Percentiles rank a stretch among this genome's conserved stretches.
phyloP scores from a whole-genome alignment of 2,329 filamentous ascomycete genomes.

The Cytospora paraplurivora region DNA sequence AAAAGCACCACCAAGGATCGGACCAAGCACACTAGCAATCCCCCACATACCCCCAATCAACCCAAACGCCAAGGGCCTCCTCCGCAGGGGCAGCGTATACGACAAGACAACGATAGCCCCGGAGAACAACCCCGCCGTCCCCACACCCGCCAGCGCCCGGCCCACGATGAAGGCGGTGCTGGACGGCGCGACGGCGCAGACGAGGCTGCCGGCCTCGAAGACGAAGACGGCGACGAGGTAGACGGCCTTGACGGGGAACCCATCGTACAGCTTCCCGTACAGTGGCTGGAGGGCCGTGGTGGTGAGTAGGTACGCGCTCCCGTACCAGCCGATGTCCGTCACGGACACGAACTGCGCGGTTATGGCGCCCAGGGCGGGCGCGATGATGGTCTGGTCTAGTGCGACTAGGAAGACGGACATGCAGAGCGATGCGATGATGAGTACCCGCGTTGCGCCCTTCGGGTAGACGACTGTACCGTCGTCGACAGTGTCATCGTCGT shows the following conservation, averaged over 20 bases:
- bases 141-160: constrained; percentile 54
- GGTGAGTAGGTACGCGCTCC: constrained; percentile 51
- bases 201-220: constrained; percentile 39
- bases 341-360: constrained; percentile 48
- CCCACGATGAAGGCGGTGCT: constrained; percentile 55
- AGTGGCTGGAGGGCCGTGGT: constrained; percentile 52
- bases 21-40: constrained; percentile 50
- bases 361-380: constrained; percentile 55
- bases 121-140: constrained; percentile 53
- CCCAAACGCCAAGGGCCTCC: constrained; percentile 57
- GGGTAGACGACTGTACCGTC: constrained; percentile 41
- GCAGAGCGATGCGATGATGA: constrained; percentile 49
- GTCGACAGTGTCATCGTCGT: constrained; percentile 29
- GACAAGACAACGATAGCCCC: constrained; percentile 52
- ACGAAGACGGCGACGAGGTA: constrained; percentile 44
- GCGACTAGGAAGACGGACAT: constrained; percentile 51
- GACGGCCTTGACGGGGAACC: constrained; percentile 51
- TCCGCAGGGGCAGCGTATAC: constrained; percentile 53
- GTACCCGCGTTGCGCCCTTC: constrained; percentile 41
- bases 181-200: constrained; percentile 47
- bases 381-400: constrained; percentile 55
- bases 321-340: constrained; percentile 57
- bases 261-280: constrained; percentile 53
- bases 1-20: constrained; percentile 53
- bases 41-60: constrained; percentile 59